Conservation (phyloP, 345 rosid species). For the Balakata baccata region DNA sequence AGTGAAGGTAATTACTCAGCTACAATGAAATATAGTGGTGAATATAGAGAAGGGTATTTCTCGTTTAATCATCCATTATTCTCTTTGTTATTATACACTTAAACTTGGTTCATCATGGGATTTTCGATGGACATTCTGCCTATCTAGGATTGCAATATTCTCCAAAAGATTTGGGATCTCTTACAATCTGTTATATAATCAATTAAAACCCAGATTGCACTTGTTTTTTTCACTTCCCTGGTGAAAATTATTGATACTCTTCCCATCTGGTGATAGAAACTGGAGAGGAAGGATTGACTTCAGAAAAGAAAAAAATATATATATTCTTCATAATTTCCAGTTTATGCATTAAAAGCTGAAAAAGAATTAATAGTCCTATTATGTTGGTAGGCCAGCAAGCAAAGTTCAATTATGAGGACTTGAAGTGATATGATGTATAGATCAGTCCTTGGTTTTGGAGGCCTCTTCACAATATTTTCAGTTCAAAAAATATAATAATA, state of each 20-base stretch:
- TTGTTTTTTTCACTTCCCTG: not conserved
- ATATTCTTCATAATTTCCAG: not conserved
- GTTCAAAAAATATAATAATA: no score
- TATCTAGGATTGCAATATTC: not conserved
- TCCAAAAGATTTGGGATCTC: not conserved
- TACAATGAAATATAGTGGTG: not conserved
- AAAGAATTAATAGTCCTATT: not conserved
- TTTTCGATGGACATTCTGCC: not conserved
- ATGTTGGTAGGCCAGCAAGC: not conserved
- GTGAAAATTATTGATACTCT: no score
- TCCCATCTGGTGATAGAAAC: not conserved
- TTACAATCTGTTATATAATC: not conserved
- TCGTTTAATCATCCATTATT: no score
- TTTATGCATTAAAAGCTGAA: not conserved
- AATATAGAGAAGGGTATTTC: not conserved
- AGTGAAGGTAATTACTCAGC: conserved; percentile 50
- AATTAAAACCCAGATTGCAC: not conserved
- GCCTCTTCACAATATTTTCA: no score
- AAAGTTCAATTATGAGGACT: not conserved
- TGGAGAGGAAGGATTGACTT: no score
- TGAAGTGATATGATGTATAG: not conserved
- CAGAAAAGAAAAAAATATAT: no score
- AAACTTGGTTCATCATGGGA: no score
- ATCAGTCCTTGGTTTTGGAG: not conserved
- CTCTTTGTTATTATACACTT: no score